Base-by-base conservation (phyloP, 2,329 filamentous ascomycete species). In the Penicillium sp. region DNA sequence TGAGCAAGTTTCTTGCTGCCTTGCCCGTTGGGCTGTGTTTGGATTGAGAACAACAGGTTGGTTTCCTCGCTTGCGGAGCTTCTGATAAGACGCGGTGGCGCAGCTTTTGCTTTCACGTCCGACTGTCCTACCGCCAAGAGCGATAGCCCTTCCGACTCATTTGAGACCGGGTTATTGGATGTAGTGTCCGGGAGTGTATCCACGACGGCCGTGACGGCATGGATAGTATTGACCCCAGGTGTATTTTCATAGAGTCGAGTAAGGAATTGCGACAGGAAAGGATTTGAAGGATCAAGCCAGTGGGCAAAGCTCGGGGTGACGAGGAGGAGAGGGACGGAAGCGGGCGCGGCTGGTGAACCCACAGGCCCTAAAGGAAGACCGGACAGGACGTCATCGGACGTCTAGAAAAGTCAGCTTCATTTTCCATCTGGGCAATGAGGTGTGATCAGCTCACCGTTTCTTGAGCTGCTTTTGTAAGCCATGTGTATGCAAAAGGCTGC, bases 281-380 rank as follows among this genome's bases (percentile, higher is more conserved):
- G 43, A 46, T 61, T 57, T 18, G 65, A 52, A n/a, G 68, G 51
- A 46, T 73, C 67, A 42, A 71, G 61, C 72, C 72, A 76, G 47
- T 66, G 61, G 6, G 74, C 71, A 47, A 76, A 75, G 9, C 61
- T 60, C 1, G 73, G 71, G 1, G 74, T 76, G 38, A 69, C 67
- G 45, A 77, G 66, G 21, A 76, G 52, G 36, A 77, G 43, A 14
- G 71, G 71, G 8, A 70, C 59, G 51, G 63, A 59, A 29, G 55
- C 52, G 39, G 57, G 34, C 18, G 53, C 52, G 44, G 55, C 39
- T 8, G 62, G 31, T 4, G 56, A 59, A 13, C 49, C 43, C 27
- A 34, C 29, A 22, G 61, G 58, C 21, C 55, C 52, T 13, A 63
- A 47, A 43, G 65, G 65, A 34, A 68, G 48, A 49, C 58, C 67